These are phyloP conservation scores for Zygosaccharomyces kombuchaensis DNA, from an alignment of 805 yeast species.

Conservation along the genomic window DNA sequence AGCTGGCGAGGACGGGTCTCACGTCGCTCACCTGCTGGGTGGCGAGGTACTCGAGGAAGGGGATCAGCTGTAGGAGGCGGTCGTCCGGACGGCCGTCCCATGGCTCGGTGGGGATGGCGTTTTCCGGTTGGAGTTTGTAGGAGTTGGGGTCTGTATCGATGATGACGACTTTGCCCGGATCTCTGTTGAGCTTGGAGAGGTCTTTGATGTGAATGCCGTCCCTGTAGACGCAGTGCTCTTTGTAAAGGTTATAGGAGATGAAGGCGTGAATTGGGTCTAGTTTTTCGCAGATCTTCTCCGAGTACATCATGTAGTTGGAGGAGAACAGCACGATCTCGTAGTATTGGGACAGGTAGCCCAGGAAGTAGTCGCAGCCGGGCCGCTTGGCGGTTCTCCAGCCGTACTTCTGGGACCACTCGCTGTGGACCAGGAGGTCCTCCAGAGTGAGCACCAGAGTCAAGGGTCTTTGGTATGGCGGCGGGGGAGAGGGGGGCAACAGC, in stretches of 20 bases:
- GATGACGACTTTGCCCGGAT: slow-evolving; percentile 70
- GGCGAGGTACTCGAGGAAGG: slow-evolving; percentile 91
- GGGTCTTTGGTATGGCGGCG: slow-evolving; percentile 90
- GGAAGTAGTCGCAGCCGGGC: slow-evolving; percentile 95
- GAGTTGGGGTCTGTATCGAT: slow-evolving; percentile 74
- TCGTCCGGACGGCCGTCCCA: slow-evolving; percentile 91
- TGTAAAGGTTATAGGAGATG: slow-evolving; percentile 78
- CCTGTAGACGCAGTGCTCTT: slow-evolving; percentile 81
- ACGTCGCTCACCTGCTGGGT: slow-evolving; percentile 82
- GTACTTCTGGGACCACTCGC: slow-evolving; percentile 83
- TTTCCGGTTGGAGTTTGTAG: slow-evolving; percentile 83
- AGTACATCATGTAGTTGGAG: slow-evolving; percentile 76
- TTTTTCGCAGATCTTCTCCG: slow-evolving; percentile 79
- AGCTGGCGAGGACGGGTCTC: slow-evolving; percentile 78
- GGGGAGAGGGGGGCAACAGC: slow-evolving; percentile 85
- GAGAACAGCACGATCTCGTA: slow-evolving; percentile 93
- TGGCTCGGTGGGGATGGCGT: slow-evolving; percentile 76
- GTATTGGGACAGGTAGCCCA: slow-evolving; percentile 90
- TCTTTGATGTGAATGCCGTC: slow-evolving; percentile 91
- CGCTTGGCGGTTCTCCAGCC: slow-evolving; percentile 99
- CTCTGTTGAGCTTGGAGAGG: slow-evolving; percentile 85
- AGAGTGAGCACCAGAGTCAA: slow-evolving; percentile 81
- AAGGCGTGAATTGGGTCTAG: slow-evolving; percentile 91
- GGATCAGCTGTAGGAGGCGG: slow-evolving; percentile 72
- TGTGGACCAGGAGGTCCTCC: slow-evolving; percentile 86